A percentile compares a stretch with the other conserved stretches of the same genome.
Evolutionary conservation across 2,329 filamentous ascomycete species (phyloP).

Genomic region (Trichoderma sp.): DNA sequence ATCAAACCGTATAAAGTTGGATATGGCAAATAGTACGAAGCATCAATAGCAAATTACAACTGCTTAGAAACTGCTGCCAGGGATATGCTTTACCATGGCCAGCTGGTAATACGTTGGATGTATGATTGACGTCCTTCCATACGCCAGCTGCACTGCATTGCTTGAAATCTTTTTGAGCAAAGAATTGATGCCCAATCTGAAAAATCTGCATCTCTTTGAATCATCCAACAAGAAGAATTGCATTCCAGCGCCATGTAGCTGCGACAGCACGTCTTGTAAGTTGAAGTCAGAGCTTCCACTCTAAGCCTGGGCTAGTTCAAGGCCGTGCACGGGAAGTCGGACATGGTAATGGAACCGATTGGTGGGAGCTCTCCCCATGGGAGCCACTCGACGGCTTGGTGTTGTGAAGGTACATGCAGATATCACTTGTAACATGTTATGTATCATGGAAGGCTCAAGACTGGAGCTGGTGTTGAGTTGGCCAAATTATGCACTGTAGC

Average conservation of each 20-base stretch:
- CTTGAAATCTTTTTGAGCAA: background rate
- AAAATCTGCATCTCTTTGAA: background rate
- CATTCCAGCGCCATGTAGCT: background rate
- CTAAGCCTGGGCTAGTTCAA: background rate
- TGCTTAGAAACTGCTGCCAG: background rate
- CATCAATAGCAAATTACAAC: background rate
- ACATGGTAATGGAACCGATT: constrained; percentile 9
- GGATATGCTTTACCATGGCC: no score
- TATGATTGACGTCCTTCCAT: background rate
- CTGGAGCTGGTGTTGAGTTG: background rate
- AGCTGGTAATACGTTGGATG: no score
- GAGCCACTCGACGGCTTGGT: background rate
- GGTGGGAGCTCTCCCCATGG: background rate
- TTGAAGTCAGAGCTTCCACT: background rate
- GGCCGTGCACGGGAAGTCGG: background rate
- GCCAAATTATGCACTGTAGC: background rate
- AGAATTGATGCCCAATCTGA: background rate
- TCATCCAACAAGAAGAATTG: background rate
- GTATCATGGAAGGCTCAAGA: background rate
- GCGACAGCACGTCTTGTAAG: background rate
- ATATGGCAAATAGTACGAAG: background rate
- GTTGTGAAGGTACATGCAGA: background rate
- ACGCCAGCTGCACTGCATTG: background rate
- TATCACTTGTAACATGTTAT: background rate
- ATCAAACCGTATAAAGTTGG: background rate